phyloP scores from a whole-genome alignment of 2,329 filamentous ascomycete species.

The Xylaria polymorpha region DNA sequence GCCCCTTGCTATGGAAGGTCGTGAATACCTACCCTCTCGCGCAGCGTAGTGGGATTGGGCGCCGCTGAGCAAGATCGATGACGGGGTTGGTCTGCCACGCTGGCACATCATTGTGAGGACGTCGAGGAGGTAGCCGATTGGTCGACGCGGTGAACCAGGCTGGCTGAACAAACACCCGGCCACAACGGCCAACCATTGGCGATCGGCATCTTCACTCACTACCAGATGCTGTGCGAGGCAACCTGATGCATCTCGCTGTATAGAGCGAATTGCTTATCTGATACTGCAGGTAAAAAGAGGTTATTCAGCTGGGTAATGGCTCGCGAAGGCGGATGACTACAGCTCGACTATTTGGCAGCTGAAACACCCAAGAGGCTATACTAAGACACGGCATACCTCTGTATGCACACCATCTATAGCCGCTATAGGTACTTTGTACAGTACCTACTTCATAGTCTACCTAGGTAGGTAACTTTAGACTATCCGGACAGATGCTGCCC shows the following conservation, averaged over 20 bases:
- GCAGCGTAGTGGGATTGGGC: conserved; percentile 10
- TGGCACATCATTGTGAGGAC: conserved; percentile 14
- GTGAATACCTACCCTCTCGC: neutral
- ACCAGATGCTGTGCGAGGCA: conserved; percentile 26
- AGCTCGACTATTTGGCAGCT: conserved; percentile 11
- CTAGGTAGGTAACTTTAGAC: neutral
- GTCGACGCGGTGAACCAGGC: conserved; percentile 18
- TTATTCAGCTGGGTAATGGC: conserved; percentile 10
- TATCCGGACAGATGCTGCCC: conserved; percentile 5
- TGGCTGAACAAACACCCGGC: conserved; percentile 23
- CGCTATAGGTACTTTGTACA: too few species aligned
- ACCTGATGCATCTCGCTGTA: conserved; percentile 20
- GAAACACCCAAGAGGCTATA: conserved; percentile 9
- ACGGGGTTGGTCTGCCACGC: conserved; percentile 31
- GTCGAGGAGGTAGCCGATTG: conserved; percentile 19
- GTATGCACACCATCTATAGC: neutral
- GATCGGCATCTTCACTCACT: conserved; percentile 1
- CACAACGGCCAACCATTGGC: neutral
- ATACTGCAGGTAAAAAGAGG: neutral
- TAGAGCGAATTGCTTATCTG: neutral
- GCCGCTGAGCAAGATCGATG: conserved; percentile 18
- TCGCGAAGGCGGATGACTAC: neutral
- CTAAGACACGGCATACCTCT: neutral
- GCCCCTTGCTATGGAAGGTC: neutral
- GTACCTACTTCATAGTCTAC: too few species aligned